Base-by-base conservation (phyloP, 75 land plant species). In the Pinus albicaulis region DNA sequence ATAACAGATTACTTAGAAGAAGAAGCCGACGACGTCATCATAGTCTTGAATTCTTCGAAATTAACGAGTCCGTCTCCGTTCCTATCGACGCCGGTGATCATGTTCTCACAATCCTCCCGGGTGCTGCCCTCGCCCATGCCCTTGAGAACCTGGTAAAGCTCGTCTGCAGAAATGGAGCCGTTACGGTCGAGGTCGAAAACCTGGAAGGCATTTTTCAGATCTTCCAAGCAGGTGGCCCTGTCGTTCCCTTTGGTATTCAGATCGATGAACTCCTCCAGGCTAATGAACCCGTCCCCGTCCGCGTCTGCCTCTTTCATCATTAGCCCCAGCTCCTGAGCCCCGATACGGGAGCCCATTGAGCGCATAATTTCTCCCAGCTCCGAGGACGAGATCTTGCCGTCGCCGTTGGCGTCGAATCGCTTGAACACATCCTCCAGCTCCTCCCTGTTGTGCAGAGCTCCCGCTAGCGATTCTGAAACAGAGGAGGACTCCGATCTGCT, bases 171-270 rank as follows among this genome's bases (percentile, higher is more conserved):
- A 65, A 92, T 90, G 69, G 76, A 57, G 1, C 92, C 94, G 74
- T 92, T 79, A 64, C 70, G 56, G 77, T 92, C 89, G 76, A 80
- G 77, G 26, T 92, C 94, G 82, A 86, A 90, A 78, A 90, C 76
- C 53, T 71, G 28, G 65, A 92, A 90, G 17, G 91, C 91, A 1
- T 82, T 74, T 65, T 28, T 64, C 56, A 86, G 82, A 34, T 83
- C 88, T 36, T 82, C 80, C 55, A 41, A 28, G 15, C 41, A 66
- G 16, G 73, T 15, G 20, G 24, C 79, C 20, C 6, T 14, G 36
- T 59, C 82, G 8, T 69, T 36, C 4, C 36, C 79, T 12, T 23
- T 26, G 61, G 59, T 52, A 41, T 80, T 77, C 48, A 86, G 60
- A 11, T 36, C 38, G 1, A 82, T 41, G 72, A 89, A 90, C 73